A percentile compares a stretch with the other conserved stretches of the same genome.
Conservation (phyloP, 2,329 filamentous ascomycete genomes). For the Pyrenochaeta sp. region DNA sequence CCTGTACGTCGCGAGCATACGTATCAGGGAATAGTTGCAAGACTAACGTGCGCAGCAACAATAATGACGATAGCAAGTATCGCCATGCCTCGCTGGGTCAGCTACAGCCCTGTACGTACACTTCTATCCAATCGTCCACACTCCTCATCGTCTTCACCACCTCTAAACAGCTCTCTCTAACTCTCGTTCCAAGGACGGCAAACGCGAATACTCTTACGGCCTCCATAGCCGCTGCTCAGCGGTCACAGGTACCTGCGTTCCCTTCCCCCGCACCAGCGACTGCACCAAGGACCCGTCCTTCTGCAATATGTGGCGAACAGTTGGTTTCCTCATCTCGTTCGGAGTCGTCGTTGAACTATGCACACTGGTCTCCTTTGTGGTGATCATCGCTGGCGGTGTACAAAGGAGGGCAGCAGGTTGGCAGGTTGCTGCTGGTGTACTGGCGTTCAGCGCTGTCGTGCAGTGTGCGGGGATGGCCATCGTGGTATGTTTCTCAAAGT, state of each 20-base stretch:
- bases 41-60: constrained; percentile 63
- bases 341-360: constrained; percentile 83
- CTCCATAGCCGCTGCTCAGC: constrained; percentile 83
- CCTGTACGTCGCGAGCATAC: constrained; percentile 39
- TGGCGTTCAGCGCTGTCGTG: constrained; percentile 71
- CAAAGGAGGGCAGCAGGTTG: constrained; percentile 83
- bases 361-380: constrained; percentile 78
- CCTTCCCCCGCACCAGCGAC: constrained; percentile 73
- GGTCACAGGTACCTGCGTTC: constrained; percentile 67
- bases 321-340: constrained; percentile 88
- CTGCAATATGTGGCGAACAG: constrained; percentile 89
- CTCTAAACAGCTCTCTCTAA: constrained; percentile 5
- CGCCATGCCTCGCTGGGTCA: constrained; percentile 74
- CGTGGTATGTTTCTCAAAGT: constrained; percentile 68
- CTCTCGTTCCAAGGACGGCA: constrained; percentile 36
- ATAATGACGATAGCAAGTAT: constrained; percentile 76
- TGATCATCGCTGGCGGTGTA: constrained; percentile 81
- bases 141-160: background rate
- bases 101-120: constrained; percentile 59
- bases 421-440: constrained; percentile 74
- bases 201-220: constrained; percentile 65
- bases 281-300: constrained; percentile 76
- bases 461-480: constrained; percentile 82
- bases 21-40: constrained; percentile 2
- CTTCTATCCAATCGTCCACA: background rate